These are phyloP conservation scores for Isatis tinctoria DNA, from an alignment of 345 rosid species.

Conservation along the genomic window DNA sequence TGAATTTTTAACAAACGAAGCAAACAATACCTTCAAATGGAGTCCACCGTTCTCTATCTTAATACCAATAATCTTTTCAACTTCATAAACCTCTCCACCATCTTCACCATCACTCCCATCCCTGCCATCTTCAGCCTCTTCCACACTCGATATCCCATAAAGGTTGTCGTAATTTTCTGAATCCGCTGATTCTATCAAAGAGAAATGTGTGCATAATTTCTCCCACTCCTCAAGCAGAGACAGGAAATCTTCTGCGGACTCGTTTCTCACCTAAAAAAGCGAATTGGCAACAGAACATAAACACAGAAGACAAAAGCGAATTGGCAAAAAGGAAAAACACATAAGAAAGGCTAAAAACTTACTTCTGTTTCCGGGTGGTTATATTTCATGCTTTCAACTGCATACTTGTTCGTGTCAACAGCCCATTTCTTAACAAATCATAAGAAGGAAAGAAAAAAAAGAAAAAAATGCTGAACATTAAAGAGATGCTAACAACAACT, in stretches of 20 bases:
- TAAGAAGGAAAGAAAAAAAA: not conserved
- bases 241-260: slow-evolving; percentile 56
- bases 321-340: not conserved
- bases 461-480: not conserved
- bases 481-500: not conserved
- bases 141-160: slow-evolving; percentile 20
- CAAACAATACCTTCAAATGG: slow-evolving; percentile 47
- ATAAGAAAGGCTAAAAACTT: not conserved
- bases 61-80: slow-evolving; percentile 43
- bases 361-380: slow-evolving; percentile 71
- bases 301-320: not conserved
- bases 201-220: slow-evolving; percentile 45
- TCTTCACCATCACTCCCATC: slow-evolving; percentile 26
- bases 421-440: slow-evolving; percentile 60
- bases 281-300: not conserved
- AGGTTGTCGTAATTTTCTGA: slow-evolving; percentile 18
- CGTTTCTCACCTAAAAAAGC: slow-evolving; percentile 60
- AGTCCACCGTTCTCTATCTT: slow-evolving; percentile 33
- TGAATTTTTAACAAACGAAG: not conserved
- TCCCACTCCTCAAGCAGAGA: slow-evolving; percentile 58
- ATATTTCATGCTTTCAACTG: slow-evolving; percentile 49
- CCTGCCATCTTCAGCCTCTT: slow-evolving; percentile 23
- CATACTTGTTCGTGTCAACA: slow-evolving; percentile 55
- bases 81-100: slow-evolving; percentile 50
- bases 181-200: slow-evolving; percentile 27